Evolutionary conservation across 257 asterid genomes (phyloP).

Genomic region (Mitragyna speciosa): DNA sequence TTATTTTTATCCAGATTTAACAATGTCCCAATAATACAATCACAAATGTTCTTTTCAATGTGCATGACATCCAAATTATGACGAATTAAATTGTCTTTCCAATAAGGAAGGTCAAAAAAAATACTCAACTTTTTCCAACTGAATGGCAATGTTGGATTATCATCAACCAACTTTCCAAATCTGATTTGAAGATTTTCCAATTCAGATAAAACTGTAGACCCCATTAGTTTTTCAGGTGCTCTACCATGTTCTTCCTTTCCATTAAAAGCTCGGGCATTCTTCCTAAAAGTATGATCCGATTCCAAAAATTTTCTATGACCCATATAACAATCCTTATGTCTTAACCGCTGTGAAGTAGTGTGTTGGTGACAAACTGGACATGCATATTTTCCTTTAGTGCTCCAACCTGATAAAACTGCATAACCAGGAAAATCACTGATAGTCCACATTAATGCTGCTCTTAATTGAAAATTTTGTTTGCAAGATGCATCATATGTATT

Average conservation of each 20-base stretch:
- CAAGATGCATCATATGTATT: no score
- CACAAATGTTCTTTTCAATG: not conserved
- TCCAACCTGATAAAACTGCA: not conserved
- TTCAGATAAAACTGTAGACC: not conserved
- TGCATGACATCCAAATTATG: slow-evolving; percentile 24
- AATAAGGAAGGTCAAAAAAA: slow-evolving; percentile 21
- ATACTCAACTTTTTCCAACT: slow-evolving; percentile 20
- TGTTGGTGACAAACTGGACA: not conserved
- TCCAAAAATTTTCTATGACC: not conserved
- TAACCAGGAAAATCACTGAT: slow-evolving; percentile 14
- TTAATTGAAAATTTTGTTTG: not conserved
- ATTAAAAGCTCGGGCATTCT: not conserved
- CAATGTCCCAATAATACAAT: no score
- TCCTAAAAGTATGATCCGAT: not conserved
- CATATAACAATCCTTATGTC: not conserved
- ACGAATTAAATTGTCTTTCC: not conserved
- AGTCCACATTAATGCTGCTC: not conserved
- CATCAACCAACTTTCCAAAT: not conserved
- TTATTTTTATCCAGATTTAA: no score
- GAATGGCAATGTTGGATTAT: not conserved
- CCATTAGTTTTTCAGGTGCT: not conserved
- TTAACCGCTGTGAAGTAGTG: not conserved
- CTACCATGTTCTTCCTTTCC: not conserved
- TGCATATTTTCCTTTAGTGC: not conserved
- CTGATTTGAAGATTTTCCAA: not conserved